These are phyloP conservation scores for Phlyctochytrium arcticum DNA, from an alignment of 192 early-diverging fungal species.

Conservation along the genomic window DNA sequence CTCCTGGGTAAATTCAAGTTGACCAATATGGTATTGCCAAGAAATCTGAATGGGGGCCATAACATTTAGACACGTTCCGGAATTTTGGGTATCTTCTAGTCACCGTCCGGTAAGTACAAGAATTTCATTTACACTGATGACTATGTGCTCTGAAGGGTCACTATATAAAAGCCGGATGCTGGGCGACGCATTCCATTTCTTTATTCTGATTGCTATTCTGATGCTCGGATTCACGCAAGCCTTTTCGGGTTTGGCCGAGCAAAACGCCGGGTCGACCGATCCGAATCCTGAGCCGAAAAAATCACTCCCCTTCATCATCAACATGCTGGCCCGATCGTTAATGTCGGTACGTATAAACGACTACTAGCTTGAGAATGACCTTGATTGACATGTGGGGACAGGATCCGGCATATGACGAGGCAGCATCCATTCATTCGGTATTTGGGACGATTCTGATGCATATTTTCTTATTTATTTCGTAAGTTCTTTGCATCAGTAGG, in stretches of 20 bases:
- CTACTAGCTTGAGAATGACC: no score
- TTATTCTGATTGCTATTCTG: slow-evolving; percentile 18
- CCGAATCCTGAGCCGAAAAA: background rate
- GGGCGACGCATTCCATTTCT: slow-evolving; percentile 9
- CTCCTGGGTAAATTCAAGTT: slow-evolving; percentile 3
- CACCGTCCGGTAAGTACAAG: slow-evolving; percentile 1
- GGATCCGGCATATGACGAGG: slow-evolving; percentile 12
- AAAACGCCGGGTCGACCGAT: background rate
- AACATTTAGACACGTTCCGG: slow-evolving; percentile 10
- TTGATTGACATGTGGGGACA: no score
- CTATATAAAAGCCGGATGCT: slow-evolving; percentile 6
- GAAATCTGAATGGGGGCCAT: background rate
- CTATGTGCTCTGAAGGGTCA: background rate
- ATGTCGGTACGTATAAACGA: background rate
- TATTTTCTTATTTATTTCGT: slow-evolving; percentile 14
- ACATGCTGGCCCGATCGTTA: slow-evolving; percentile 1
- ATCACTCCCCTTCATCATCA: slow-evolving; percentile 5
- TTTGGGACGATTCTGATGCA: slow-evolving; percentile 18
- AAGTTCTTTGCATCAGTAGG: background rate
- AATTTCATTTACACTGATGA: background rate
- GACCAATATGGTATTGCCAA: background rate
- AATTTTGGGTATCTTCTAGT: slow-evolving; percentile 16
- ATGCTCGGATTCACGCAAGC: slow-evolving; percentile 20
- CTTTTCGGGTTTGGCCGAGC: background rate
- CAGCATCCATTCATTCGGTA: background rate